phyloP scores from a whole-genome alignment of 164 flowering plant species.

The Platanus orientalis region DNA sequence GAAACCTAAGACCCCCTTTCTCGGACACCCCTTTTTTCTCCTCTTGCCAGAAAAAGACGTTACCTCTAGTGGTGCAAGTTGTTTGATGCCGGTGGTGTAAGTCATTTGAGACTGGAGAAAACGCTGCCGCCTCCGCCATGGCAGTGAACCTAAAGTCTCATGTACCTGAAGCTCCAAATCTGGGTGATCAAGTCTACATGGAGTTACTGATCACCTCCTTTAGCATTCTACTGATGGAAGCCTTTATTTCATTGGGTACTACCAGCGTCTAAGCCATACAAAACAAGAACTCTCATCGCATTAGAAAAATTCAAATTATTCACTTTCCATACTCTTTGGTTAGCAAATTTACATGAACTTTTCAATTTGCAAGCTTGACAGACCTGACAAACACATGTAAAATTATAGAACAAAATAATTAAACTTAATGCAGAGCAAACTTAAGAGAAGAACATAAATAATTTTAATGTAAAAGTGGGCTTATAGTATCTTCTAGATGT shows the following conservation, averaged over 20 bases:
- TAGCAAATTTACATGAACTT: constrained; percentile 53
- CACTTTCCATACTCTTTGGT: constrained; percentile 33
- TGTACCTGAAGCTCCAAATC: constrained; percentile 1
- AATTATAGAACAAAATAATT: not conserved
- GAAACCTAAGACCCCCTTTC: too few species aligned
- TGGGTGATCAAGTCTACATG: not conserved
- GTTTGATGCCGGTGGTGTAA: too few species aligned
- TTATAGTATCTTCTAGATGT: constrained; percentile 57
- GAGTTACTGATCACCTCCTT: constrained; percentile 33
- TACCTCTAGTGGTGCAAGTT: too few species aligned
- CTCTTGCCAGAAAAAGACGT: too few species aligned
- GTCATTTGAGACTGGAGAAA: too few species aligned
- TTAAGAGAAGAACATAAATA: not conserved
- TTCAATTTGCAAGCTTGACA: constrained; percentile 55
- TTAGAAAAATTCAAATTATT: constrained; percentile 37
- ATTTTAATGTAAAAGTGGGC: constrained; percentile 18
- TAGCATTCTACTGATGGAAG: constrained; percentile 40
- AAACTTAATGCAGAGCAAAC: not conserved
- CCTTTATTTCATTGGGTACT: constrained; percentile 47
- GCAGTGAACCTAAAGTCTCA: too few species aligned
- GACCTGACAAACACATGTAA: constrained; percentile 42
- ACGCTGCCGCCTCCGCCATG: too few species aligned
- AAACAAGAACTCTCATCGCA: constrained; percentile 47
- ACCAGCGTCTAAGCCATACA: constrained; percentile 46
- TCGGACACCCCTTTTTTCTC: too few species aligned